Percentiles rank a stretch among this genome's conserved stretches.
Evolutionary conservation across 768 basidiomycete genomes (phyloP).

Genomic region (Mycena vitilis): DNA sequence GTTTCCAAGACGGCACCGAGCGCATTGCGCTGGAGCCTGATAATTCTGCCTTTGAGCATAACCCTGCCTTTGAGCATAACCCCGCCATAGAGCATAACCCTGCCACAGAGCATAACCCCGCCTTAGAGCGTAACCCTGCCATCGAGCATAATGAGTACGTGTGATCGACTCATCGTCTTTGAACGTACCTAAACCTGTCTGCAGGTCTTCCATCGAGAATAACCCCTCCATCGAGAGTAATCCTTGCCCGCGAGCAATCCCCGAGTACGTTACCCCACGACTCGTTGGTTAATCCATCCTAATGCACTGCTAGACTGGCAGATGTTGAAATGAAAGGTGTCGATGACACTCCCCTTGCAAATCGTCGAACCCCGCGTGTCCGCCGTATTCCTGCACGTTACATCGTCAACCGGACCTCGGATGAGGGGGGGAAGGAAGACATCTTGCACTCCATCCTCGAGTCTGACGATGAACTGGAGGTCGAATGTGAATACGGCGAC

Average conservation of each 20-base stretch:
- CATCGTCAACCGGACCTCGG: constrained; percentile 12
- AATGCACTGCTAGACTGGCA: background rate
- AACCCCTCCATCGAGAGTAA: constrained; percentile 14
- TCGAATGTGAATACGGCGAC: constrained; percentile 13
- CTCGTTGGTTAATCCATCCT: background rate
- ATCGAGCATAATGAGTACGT: constrained; percentile 24
- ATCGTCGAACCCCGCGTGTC: background rate
- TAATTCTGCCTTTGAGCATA: constrained; percentile 11
- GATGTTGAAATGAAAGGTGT: constrained; percentile 13
- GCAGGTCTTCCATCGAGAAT: constrained; percentile 17
- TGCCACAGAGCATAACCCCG: too few relatives aligned
- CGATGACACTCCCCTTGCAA: constrained; percentile 16
- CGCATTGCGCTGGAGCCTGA: constrained; percentile 16
- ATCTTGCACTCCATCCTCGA: constrained; percentile 19
- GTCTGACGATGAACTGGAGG: constrained; percentile 22
- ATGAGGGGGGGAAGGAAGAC: constrained; percentile 28
- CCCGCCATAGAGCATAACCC: too few relatives aligned
- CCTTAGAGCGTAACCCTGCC: too few relatives aligned
- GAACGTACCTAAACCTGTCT: constrained; percentile 13
- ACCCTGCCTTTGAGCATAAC: constrained; percentile 15
- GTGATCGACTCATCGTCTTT: background rate
- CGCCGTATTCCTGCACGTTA: background rate
- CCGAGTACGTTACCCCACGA: constrained; percentile 9
- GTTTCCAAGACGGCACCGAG: background rate
- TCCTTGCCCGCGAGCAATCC: background rate